Evolutionary conservation across 345 rosid genomes (phyloP).

Genomic region (Geranium rotundifolium): DNA sequence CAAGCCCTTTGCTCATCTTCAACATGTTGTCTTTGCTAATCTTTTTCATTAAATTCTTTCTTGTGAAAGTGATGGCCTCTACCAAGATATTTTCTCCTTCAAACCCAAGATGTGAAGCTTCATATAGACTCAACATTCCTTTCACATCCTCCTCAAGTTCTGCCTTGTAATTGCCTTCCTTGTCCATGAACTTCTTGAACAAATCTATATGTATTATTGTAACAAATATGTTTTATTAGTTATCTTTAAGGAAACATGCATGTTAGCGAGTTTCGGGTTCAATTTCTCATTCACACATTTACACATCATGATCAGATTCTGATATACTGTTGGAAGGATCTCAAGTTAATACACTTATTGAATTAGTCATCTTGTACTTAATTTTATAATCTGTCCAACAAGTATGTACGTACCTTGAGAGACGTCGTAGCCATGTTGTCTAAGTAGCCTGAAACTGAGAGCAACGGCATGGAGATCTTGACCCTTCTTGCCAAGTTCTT

Average conservation of each 20-base stretch:
- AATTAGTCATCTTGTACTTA: too few species aligned
- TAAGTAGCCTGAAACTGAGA: slow-evolving; percentile 31
- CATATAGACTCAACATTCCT: slow-evolving; percentile 27
- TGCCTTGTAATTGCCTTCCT: slow-evolving; percentile 10
- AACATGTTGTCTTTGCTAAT: background rate
- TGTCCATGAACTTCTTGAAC: slow-evolving; percentile 20
- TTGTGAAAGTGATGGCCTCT: slow-evolving; percentile 10
- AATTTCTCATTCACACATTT: too few species aligned
- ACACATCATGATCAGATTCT: too few species aligned
- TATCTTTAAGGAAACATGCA: too few species aligned
- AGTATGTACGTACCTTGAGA: too few species aligned
- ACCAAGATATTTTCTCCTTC: slow-evolving; percentile 30
- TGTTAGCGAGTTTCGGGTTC: too few species aligned
- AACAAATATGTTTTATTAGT: too few species aligned
- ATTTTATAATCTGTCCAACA: too few species aligned
- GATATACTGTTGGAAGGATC: too few species aligned
- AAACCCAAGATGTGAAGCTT: slow-evolving; percentile 15
- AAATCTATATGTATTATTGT: slow-evolving; percentile 23
- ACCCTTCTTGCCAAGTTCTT: background rate
- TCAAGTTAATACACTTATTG: too few species aligned
- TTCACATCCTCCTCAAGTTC: slow-evolving; percentile 5
- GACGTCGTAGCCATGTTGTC: slow-evolving; percentile 28
- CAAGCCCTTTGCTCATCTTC: background rate
- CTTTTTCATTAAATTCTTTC: slow-evolving; percentile 10
- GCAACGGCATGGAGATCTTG: slow-evolving; percentile 19